Percentiles rank a stretch among this genome's conserved stretches.
Evolutionary conservation across 371 early-diverging fungal genomes (phyloP).

Genomic region (Fennellomyces sp.): DNA sequence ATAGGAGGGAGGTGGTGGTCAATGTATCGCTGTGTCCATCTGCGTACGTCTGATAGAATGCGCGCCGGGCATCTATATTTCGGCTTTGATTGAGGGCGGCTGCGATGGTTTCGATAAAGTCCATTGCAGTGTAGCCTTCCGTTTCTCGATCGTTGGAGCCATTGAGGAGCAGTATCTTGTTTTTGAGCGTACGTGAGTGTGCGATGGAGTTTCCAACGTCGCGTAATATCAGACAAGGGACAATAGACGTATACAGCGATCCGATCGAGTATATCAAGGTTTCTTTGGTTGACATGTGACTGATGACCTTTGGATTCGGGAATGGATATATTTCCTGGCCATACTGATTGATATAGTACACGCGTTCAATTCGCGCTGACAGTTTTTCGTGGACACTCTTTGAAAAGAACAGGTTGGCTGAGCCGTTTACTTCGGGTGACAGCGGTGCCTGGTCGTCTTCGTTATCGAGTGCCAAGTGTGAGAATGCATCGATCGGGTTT

Average conservation of each 20-base stretch:
- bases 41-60: conserved; percentile 35
- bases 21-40: not conserved
- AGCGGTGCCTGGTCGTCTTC: conserved; percentile 11
- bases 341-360: conserved; percentile 74
- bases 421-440: conserved; percentile 4
- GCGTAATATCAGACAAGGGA: conserved; percentile 71
- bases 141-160: conserved; percentile 75
- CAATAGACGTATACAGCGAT: conserved; percentile 74
- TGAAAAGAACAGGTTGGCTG: conserved; percentile 55
- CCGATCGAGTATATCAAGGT: conserved; percentile 73
- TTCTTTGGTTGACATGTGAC: conserved; percentile 50
- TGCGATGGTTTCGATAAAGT: conserved; percentile 71
- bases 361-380: conserved; percentile 58
- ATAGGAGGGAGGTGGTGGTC: not conserved
- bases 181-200: conserved; percentile 48
- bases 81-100: conserved; percentile 67
- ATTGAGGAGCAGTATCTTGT: conserved; percentile 72
- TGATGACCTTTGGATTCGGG: conserved; percentile 63
- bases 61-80: conserved; percentile 45
- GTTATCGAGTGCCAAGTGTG: conserved; percentile 32
- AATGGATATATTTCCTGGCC: conserved; percentile 71
- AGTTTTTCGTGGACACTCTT: conserved; percentile 51
- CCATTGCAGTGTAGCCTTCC: conserved; percentile 68
- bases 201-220: conserved; percentile 69
- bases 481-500: conserved; percentile 55